Base-by-base conservation (phyloP, 805 yeast species). In the Saccharomycopsis amapae region DNA sequence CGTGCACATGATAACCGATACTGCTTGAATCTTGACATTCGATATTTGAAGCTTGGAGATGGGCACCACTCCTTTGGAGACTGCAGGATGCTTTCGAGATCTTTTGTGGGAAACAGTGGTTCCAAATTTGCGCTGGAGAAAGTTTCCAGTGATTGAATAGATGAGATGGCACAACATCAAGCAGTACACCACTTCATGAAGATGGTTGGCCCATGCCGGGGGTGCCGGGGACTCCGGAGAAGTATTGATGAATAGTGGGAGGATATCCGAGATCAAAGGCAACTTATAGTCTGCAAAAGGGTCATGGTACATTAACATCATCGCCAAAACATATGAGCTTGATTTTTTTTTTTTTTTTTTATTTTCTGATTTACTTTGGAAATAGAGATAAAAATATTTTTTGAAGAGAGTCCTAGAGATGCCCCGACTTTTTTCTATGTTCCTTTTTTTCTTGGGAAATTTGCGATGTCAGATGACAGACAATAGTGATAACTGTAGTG, bases 1-100 rank as follows among this genome's bases (percentile, higher is more conserved):
- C 0, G 86, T 33, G 28, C 93, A 76, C 64, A 93, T 96, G 18
- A 88, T 74, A 72, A 85, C 76, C 1, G 96, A 83, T 3, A 87
- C 95, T 19, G 85, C 73, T 62, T 89, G 97, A 55, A 85, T 81
- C 60, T 86, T 36, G 12, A 17, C 39, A 23, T 36, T 9, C 9
- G n/a, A 10, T 10, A n/a, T 31, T 31, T 31, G 17, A 10, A 31
- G 17, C 15, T 31, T 31, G 10, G 35, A 31, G 5, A 31, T 10
- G 5, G 35, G 35, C 10, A 31, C 15, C 10, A n/a, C n/a, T n/a
- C n/a, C n/a, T n/a, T n/a, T n/a, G n/a, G n/a, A n/a, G n/a, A n/a
- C n/a, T n/a, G n/a, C n/a, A n/a, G n/a, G n/a, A n/a, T n/a, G n/a
- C n/a, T n/a, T n/a, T n/a, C n/a, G n/a, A n/a, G n/a, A n/a, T n/a